Evolutionary conservation across 2,329 filamentous ascomycete species (phyloP).

Genomic region (Diaporthe velutina): DNA sequence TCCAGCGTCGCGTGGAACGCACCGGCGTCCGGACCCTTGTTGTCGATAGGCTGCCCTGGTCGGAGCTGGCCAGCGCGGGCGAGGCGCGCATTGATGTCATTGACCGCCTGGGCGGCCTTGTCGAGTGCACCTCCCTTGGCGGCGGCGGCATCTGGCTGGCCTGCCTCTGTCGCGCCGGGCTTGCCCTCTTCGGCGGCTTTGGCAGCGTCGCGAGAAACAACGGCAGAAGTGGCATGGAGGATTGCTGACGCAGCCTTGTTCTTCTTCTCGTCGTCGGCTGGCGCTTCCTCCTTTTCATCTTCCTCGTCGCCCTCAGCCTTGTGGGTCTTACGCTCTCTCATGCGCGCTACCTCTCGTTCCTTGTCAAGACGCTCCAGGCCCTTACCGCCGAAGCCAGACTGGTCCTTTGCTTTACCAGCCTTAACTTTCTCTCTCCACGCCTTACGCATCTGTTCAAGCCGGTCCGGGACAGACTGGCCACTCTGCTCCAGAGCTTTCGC

Average conservation of each 20-base stretch:
- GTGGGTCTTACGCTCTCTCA: slow-evolving; percentile 88
- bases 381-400: slow-evolving; percentile 93
- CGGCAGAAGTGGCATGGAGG: slow-evolving; percentile 70
- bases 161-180: slow-evolving; percentile 46
- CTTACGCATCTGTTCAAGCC: slow-evolving; percentile 74
- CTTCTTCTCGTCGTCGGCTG: slow-evolving; percentile 76
- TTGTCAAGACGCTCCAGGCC: slow-evolving; percentile 92
- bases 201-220: slow-evolving; percentile 65
- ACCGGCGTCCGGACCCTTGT: slow-evolving; percentile 96
- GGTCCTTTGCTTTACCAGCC: slow-evolving; percentile 89
- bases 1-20: slow-evolving; percentile 97
- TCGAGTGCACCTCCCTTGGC: slow-evolving; percentile 76
- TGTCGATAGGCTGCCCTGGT: slow-evolving; percentile 94
- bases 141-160: slow-evolving; percentile 52
- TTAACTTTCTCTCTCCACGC: slow-evolving; percentile 92
- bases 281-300: slow-evolving; percentile 77
- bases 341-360: slow-evolving; percentile 87
- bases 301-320: slow-evolving; percentile 87
- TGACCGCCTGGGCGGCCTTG: slow-evolving; percentile 90
- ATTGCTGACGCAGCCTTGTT: slow-evolving; percentile 77
- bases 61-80: slow-evolving; percentile 91
- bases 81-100: slow-evolving; percentile 89
- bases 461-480: slow-evolving; percentile 83
- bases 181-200: slow-evolving; percentile 56
- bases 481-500: slow-evolving; percentile 94